Percentiles rank a stretch among this genome's conserved stretches.
phyloP scores from a whole-genome alignment of 1,139 yeast species.

The Meyerozyma athensensis region DNA sequence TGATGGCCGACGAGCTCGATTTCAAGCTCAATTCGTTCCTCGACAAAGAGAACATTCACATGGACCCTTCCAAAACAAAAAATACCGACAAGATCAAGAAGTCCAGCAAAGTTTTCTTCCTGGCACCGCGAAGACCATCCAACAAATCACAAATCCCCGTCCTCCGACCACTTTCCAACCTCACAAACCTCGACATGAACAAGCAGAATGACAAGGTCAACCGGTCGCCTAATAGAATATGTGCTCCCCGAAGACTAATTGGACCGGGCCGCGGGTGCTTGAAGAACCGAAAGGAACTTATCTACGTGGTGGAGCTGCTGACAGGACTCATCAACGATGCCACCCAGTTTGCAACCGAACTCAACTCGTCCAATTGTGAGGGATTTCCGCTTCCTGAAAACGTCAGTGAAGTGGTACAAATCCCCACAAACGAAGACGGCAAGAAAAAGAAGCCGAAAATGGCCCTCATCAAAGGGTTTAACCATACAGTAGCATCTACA shows the following conservation, averaged over 20 bases:
- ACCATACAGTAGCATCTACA: slow-evolving; percentile 13
- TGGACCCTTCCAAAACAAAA: slow-evolving; percentile 26
- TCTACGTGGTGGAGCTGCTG: slow-evolving; percentile 62
- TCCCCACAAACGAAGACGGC: slow-evolving; percentile 50
- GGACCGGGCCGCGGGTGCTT: slow-evolving; percentile 38
- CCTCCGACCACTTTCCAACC: slow-evolving; percentile 25
- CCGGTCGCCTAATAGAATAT: slow-evolving; percentile 33
- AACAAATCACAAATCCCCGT: slow-evolving; percentile 23
- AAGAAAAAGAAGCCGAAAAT: slow-evolving; percentile 30
- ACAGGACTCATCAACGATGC: slow-evolving; percentile 67
- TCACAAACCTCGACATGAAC: slow-evolving; percentile 18
- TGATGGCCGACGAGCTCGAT: slow-evolving; percentile 25
- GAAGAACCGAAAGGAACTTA: slow-evolving; percentile 29
- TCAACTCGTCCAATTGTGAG: slow-evolving; percentile 58
- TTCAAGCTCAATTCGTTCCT: slow-evolving; percentile 23
- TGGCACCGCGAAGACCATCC: slow-evolving; percentile 16
- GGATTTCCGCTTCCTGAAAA: slow-evolving; percentile 63
- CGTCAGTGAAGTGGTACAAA: slow-evolving; percentile 57
- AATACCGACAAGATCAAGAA: slow-evolving; percentile 19
- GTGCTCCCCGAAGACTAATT: slow-evolving; percentile 32
- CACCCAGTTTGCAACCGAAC: slow-evolving; percentile 70
- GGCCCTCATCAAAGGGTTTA: slow-evolving; percentile 52
- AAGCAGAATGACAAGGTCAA: slow-evolving; percentile 12
- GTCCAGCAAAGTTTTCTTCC: slow-evolving; percentile 20
- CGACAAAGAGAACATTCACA: slow-evolving; percentile 11